Percentiles rank a stretch among this genome's conserved stretches.
phyloP scores from a whole-genome alignment of 1,139 yeast genomes.

The Waltiozyma sp. region DNA sequence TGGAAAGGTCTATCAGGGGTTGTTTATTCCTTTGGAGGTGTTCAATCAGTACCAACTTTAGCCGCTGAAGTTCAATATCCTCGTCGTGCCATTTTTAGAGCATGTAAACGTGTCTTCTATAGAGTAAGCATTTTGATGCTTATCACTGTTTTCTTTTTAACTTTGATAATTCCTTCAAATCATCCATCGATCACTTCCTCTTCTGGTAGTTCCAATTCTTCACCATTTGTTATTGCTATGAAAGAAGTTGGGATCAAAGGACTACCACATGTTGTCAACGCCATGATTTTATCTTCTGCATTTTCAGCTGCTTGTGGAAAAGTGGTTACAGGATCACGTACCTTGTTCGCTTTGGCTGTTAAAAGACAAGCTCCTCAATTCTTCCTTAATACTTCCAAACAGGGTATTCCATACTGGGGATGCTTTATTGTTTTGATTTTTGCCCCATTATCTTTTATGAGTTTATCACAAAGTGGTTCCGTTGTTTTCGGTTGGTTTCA shows the following conservation, averaged over 20 bases:
- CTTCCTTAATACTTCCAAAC: slow-evolving; percentile 30
- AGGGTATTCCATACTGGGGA: slow-evolving; percentile 34
- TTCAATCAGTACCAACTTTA: slow-evolving; percentile 33
- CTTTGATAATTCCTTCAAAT: slow-evolving; percentile 35
- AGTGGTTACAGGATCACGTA: slow-evolving; percentile 32
- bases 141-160: slow-evolving; percentile 31
- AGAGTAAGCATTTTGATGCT: slow-evolving; percentile 36
- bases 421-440: slow-evolving; percentile 21
- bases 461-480: slow-evolving; percentile 22
- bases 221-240: slow-evolving; percentile 47
- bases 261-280: slow-evolving; percentile 39
- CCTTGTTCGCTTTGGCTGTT: slow-evolving; percentile 35
- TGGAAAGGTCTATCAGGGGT: slow-evolving; percentile 32
- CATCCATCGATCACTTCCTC: slow-evolving; percentile 29
- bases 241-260: slow-evolving; percentile 35
- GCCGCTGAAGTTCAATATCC: slow-evolving; percentile 41
- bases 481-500: slow-evolving; percentile 23
- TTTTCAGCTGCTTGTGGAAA: slow-evolving; percentile 39
- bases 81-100: slow-evolving; percentile 35
- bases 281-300: slow-evolving; percentile 37
- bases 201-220: slow-evolving; percentile 37
- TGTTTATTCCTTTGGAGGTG: slow-evolving; percentile 34
- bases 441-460: slow-evolving; percentile 29
- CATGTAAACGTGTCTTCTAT: slow-evolving; percentile 35
- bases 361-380: slow-evolving; percentile 37